Evolutionary conservation across 2,329 filamentous ascomycete species (phyloP).

Genomic region (Ophiostoma triangulosporum): DNA sequence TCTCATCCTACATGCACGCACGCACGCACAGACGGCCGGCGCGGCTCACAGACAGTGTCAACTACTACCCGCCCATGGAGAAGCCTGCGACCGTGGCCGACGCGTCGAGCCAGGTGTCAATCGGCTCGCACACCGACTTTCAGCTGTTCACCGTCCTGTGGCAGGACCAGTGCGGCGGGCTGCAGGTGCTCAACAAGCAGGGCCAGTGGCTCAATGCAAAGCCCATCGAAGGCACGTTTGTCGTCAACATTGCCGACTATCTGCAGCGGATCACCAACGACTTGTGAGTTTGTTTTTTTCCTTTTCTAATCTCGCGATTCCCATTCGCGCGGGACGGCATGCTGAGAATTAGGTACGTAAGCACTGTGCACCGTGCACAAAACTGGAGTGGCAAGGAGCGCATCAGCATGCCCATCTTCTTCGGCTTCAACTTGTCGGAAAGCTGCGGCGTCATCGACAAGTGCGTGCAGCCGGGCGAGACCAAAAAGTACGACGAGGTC

Average conservation of each 20-base stretch:
- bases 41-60: slow-evolving; percentile 19
- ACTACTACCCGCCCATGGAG: slow-evolving; percentile 24
- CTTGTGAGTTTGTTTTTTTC: background rate
- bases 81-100: slow-evolving; percentile 10
- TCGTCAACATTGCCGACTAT: slow-evolving; percentile 14
- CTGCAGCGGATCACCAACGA: slow-evolving; percentile 12
- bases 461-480: slow-evolving; percentile 7
- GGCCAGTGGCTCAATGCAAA: slow-evolving; percentile 1
- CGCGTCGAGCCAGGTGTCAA: slow-evolving; percentile 22
- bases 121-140: slow-evolving; percentile 49
- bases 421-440: slow-evolving; percentile 11
- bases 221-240: background rate
- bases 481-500: slow-evolving; percentile 8
- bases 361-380: slow-evolving; percentile 11
- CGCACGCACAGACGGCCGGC: too few relatives aligned
- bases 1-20: too few relatives aligned
- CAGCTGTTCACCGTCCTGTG: slow-evolving; percentile 1
- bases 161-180: background rate
- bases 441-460: slow-evolving; percentile 15
- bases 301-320: too few relatives aligned
- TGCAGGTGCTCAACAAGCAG: slow-evolving; percentile 3
- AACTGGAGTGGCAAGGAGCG: slow-evolving; percentile 10
- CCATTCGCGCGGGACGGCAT: too few relatives aligned
- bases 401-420: slow-evolving; percentile 13
- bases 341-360: slow-evolving; percentile 4